Conservation (phyloP, 345 rosid genomes). For the Acer negundo region DNA sequence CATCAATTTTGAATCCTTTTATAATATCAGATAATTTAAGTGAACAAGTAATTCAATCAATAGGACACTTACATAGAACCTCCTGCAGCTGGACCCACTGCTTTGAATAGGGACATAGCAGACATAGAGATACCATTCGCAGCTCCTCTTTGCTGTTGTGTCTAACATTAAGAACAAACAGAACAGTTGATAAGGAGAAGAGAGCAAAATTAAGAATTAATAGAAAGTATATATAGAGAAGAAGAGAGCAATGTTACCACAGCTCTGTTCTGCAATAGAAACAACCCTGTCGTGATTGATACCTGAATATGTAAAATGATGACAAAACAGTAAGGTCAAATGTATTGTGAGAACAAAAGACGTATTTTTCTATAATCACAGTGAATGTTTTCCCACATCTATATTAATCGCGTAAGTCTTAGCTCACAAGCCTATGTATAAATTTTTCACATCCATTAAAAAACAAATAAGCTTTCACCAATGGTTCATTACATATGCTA, state of each 20-base stretch:
- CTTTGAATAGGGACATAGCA: constrained; percentile 59
- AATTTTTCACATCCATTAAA: background rate
- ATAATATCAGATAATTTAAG: background rate
- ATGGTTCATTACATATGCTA: background rate
- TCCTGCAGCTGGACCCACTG: constrained; percentile 55
- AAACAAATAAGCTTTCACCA: background rate
- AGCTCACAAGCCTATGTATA: background rate
- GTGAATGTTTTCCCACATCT: background rate
- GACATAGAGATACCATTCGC: constrained; percentile 56
- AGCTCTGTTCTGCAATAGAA: constrained; percentile 54
- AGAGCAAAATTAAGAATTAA: background rate
- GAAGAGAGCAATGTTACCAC: constrained; percentile 40
- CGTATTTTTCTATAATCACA: background rate
- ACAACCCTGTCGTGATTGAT: constrained; percentile 52
- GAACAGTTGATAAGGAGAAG: background rate
- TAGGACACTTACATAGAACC: constrained; percentile 43
- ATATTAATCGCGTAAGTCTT: background rate
- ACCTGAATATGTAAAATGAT: constrained; percentile 29
- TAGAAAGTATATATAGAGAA: background rate
- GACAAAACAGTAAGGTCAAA: background rate
- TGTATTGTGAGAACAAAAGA: background rate
- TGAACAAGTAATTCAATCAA: background rate
- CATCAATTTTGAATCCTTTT: background rate
- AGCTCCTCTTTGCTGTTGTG: constrained; percentile 54
- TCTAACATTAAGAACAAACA: constrained; percentile 25